These are phyloP conservation scores for Ganoderma sinense DNA, from an alignment of 1,284 basidiomycete species.

Conservation along the genomic window DNA sequence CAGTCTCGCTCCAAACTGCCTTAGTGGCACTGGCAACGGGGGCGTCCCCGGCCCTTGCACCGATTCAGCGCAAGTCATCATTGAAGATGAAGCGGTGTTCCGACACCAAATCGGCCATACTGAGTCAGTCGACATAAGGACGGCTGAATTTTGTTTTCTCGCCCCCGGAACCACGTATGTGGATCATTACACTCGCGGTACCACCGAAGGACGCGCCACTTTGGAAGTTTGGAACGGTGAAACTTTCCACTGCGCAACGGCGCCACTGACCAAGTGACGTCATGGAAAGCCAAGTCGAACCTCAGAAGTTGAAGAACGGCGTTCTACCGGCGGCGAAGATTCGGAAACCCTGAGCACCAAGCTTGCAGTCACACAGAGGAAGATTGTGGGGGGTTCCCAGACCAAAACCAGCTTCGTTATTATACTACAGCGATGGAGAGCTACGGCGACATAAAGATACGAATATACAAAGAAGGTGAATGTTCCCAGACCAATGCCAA, in stretches of 20 bases:
- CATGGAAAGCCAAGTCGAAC: not conserved
- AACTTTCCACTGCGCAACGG: not conserved
- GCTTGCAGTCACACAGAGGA: not conserved
- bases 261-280: not conserved
- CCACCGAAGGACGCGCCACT: not conserved
- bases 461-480: conserved; percentile 34
- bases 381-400: conserved; percentile 13
- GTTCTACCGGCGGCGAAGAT: not conserved
- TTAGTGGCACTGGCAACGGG: not conserved
- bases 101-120: not conserved
- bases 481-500: conserved; percentile 21
- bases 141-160: not conserved
- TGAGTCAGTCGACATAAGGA: not conserved
- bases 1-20: not conserved
- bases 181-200: not conserved
- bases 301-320: not conserved
- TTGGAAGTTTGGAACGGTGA: not conserved
- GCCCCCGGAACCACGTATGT: not conserved
- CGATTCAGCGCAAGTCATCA: not conserved
- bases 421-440: conserved; percentile 29
- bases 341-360: not conserved
- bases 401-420: conserved; percentile 40
- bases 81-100: not conserved
- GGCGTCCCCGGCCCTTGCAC: not conserved
- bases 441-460: conserved; percentile 33